Evolutionary conservation across 495 filamentous ascomycete species (phyloP).

Genomic region (Penicillium daleae): DNA sequence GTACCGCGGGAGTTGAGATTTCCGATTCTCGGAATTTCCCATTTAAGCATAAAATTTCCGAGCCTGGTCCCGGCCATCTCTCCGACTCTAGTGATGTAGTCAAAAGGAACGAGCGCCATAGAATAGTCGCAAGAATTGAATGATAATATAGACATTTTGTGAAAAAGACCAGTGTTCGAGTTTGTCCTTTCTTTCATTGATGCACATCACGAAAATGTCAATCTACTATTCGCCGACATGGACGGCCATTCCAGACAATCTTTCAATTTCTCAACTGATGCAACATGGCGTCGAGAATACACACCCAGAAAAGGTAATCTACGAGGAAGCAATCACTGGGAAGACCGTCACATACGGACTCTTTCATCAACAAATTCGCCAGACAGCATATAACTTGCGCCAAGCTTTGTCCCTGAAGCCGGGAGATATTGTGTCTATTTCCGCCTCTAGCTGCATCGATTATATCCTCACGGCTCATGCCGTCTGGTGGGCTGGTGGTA

Average conservation of each 20-base stretch:
- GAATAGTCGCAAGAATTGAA: not conserved
- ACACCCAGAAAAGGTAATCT: not conserved
- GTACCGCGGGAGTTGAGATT: not conserved
- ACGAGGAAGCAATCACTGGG: not conserved
- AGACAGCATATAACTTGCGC: not conserved
- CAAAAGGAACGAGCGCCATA: not conserved
- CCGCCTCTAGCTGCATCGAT: slow-evolving; percentile 8
- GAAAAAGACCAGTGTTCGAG: not conserved
- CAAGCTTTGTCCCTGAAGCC: not conserved
- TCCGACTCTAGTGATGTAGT: not conserved
- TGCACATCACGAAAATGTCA: not conserved
- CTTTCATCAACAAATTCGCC: not conserved
- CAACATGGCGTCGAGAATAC: slow-evolving; percentile 2
- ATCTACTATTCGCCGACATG: slow-evolving; percentile 4
- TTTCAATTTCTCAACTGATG: slow-evolving; percentile 7
- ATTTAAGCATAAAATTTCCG: not conserved
- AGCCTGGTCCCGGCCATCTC: not conserved
- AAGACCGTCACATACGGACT: not conserved
- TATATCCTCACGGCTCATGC: slow-evolving; percentile 62
- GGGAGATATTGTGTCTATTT: not conserved
- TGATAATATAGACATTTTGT: not conserved
- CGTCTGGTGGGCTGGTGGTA: slow-evolving; percentile 73
- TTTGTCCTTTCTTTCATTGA: not conserved
- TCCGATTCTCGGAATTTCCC: not conserved
- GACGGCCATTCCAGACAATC: slow-evolving; percentile 5